Conservation (phyloP, 2,329 filamentous ascomycete species). For the Alternaria brassicae region DNA sequence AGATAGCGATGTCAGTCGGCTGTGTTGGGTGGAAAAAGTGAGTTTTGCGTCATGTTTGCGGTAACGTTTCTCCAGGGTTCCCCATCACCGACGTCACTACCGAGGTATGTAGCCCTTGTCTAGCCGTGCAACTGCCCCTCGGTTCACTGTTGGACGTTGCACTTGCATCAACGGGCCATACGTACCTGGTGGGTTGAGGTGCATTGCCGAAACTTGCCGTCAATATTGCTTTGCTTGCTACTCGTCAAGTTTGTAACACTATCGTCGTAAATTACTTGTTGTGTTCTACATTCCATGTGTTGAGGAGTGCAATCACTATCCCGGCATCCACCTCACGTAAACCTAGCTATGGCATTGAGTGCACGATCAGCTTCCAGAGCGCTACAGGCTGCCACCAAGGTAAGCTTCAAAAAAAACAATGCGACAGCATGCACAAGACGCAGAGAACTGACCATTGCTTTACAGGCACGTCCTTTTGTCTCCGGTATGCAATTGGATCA, state of each 20-base stretch:
- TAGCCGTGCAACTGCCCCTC: conserved; percentile 39
- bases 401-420: conserved; percentile 50
- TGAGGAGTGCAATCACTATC: conserved; percentile 22
- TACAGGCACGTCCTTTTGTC: conserved; percentile 40
- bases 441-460: conserved; percentile 26
- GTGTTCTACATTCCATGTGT: conserved; percentile 8
- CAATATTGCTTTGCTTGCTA: conserved; percentile 21
- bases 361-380: conserved; percentile 68
- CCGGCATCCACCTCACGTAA: conserved; percentile 41
- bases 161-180: conserved; percentile 36
- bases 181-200: conserved; percentile 26
- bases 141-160: conserved; percentile 35
- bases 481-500: conserved; percentile 46
- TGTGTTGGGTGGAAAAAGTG: conserved; percentile 5
- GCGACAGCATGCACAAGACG: not conserved
- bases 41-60: conserved; percentile 18
- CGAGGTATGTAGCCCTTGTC: conserved; percentile 14
- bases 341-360: conserved; percentile 67
- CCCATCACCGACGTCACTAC: conserved; percentile 11
- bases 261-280: conserved; percentile 7
- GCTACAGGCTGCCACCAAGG: conserved; percentile 69
- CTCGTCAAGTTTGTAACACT: conserved; percentile 2
- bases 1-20: conserved; percentile 12
- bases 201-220: conserved; percentile 43
- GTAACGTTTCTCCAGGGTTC: conserved; percentile 36